Evolutionary conservation across 2,329 filamentous ascomycete species (phyloP).

Genomic region (Penicillium sp.): DNA sequence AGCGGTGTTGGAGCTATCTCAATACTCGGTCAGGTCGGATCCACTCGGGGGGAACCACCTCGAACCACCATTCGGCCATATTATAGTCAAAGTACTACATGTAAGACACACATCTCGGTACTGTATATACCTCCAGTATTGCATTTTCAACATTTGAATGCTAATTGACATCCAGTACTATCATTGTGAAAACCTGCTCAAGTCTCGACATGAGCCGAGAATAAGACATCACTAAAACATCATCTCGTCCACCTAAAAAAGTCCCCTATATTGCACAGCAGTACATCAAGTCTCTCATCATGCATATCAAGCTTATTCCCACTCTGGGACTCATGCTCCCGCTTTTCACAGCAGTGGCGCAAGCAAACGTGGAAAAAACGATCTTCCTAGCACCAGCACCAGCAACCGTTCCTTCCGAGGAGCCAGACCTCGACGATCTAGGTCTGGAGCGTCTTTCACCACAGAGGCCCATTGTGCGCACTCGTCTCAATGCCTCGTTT

Average conservation of each 20-base stretch:
- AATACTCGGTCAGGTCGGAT: constrained; percentile 7
- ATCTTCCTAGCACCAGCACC: constrained; percentile 74
- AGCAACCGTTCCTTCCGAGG: constrained; percentile 54
- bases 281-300: not conserved
- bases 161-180: not conserved
- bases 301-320: constrained; percentile 12
- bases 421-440: constrained; percentile 58
- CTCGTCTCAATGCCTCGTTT: constrained; percentile 65
- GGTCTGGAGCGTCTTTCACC: constrained; percentile 65
- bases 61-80: constrained; percentile 5
- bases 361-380: constrained; percentile 83
- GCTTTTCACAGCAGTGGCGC: constrained; percentile 13
- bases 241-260: not conserved
- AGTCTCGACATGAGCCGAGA: not conserved
- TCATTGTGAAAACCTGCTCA: not conserved
- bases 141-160: not conserved
- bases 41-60: constrained; percentile 4
- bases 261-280: not conserved
- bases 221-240: constrained; percentile 1
- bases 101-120: not conserved
- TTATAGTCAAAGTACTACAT: not conserved
- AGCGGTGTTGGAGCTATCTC: not conserved
- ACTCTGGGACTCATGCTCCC: constrained; percentile 14
- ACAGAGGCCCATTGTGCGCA: constrained; percentile 55
- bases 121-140: not conserved